These are phyloP conservation scores for Pilasporangium apinafurcum DNA, from an alignment of 352 stramenopile genomes.

Conservation along the genomic window DNA sequence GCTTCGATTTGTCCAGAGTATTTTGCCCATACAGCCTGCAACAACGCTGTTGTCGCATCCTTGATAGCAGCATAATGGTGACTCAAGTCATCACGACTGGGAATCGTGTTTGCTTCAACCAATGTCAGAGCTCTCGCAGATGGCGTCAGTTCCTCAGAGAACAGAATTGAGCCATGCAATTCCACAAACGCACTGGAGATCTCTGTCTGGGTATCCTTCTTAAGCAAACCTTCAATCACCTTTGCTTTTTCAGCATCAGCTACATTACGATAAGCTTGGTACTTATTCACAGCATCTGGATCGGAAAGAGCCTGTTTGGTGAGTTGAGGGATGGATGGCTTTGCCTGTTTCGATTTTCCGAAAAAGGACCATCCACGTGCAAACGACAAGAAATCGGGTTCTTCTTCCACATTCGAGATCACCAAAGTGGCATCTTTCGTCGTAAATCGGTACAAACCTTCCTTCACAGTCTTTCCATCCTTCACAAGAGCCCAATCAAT, in stretches of 20 bases:
- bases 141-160: slow-evolving; percentile 56
- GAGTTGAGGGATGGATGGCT: slow-evolving; percentile 32
- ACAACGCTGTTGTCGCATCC: slow-evolving; percentile 50
- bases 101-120: slow-evolving; percentile 47
- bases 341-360: slow-evolving; percentile 61
- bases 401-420: slow-evolving; percentile 35
- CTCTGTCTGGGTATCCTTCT: slow-evolving; percentile 31
- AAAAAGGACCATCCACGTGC: slow-evolving; percentile 77
- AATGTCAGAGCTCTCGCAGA: slow-evolving; percentile 59
- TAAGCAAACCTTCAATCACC: slow-evolving; percentile 56
- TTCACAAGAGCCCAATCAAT: slow-evolving; percentile 74
- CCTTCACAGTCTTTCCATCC: slow-evolving; percentile 47
- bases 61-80: slow-evolving; percentile 67
- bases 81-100: slow-evolving; percentile 50
- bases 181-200: slow-evolving; percentile 57
- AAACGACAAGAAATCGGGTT: slow-evolving; percentile 71
- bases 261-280: slow-evolving; percentile 63
- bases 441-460: slow-evolving; percentile 56
- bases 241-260: slow-evolving; percentile 63
- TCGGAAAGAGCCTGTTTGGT: slow-evolving; percentile 65
- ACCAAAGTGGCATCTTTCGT: slow-evolving; percentile 45
- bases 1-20: slow-evolving; percentile 54
- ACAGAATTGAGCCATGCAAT: slow-evolving; percentile 62
- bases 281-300: slow-evolving; percentile 73
- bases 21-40: slow-evolving; percentile 66